phyloP scores from a whole-genome alignment of 352 stramenopile species.

The Phytophthora ramorum region DNA sequence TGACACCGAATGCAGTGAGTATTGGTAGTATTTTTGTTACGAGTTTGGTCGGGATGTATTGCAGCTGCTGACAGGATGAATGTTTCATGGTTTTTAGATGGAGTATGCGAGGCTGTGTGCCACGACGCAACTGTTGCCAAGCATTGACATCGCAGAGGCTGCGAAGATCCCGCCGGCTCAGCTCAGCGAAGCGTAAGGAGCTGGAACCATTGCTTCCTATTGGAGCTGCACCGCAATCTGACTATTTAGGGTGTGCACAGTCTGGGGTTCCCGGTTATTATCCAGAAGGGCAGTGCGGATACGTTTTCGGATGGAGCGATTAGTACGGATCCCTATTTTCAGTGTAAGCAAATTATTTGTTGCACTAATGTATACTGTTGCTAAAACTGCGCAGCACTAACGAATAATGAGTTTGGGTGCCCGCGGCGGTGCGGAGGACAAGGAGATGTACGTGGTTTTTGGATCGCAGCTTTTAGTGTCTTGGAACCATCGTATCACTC shows the following conservation, averaged over 20 bases:
- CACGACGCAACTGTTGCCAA: slow-evolving; percentile 47
- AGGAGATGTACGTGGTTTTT: slow-evolving; percentile 75
- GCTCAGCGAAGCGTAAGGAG: slow-evolving; percentile 72
- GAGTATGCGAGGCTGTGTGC: slow-evolving; percentile 84
- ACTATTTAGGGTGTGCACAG: slow-evolving; percentile 29
- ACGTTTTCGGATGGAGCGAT: slow-evolving; percentile 78
- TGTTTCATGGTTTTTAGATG: slow-evolving; percentile 54
- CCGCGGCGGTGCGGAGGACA: slow-evolving; percentile 91
- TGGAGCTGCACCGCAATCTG: neutral
- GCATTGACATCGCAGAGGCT: slow-evolving; percentile 58
- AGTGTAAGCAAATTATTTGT: neutral
- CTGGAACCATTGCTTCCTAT: too few relatives aligned
- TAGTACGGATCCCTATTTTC: slow-evolving; percentile 41
- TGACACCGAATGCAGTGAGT: slow-evolving; percentile 94
- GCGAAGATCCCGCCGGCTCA: slow-evolving; percentile 49
- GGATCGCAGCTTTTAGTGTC: neutral
- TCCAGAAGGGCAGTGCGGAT: slow-evolving; percentile 88
- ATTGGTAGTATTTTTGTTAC: neutral
- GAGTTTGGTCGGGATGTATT: neutral
- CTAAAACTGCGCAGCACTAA: slow-evolving; percentile 42
- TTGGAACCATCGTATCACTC: neutral
- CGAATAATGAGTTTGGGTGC: slow-evolving; percentile 73
- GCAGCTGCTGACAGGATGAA: neutral
- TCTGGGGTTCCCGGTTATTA: slow-evolving; percentile 80
- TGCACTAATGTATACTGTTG: neutral